Evolutionary conservation across 2,329 filamentous ascomycete species (phyloP).

Genomic region (Dothiorella sarmentorum): DNA sequence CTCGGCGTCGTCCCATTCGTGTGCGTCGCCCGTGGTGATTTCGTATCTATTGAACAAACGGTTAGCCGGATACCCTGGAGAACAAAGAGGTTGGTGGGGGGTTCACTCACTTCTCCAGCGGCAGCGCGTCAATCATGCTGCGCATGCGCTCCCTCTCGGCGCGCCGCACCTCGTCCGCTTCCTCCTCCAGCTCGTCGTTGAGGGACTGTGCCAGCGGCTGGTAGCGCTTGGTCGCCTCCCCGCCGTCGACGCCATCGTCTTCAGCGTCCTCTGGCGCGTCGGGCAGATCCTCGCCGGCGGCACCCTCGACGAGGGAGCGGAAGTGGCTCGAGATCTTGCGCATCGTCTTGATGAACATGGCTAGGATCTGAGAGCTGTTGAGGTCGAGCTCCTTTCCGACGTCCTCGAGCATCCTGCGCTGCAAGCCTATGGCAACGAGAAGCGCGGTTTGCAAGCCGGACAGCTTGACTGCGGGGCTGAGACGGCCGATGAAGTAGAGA

Average conservation of each 20-base stretch:
- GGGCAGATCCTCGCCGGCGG: constrained; percentile 50
- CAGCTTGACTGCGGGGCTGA: constrained; percentile 65
- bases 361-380: constrained; percentile 74
- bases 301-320: constrained; percentile 68
- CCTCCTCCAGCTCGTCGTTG: constrained; percentile 80
- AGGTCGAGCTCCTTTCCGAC: constrained; percentile 76
- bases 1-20: constrained; percentile 63
- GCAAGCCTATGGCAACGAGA: constrained; percentile 77
- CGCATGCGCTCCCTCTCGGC: constrained; percentile 76
- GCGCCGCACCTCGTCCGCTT: constrained; percentile 69
- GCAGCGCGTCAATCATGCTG: constrained; percentile 84
- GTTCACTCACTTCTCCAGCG: constrained; percentile 72
- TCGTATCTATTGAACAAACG: constrained; percentile 34
- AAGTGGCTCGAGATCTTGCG: constrained; percentile 83
- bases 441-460: constrained; percentile 83
- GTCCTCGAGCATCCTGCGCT: constrained; percentile 80
- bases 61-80: background rate
- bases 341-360: constrained; percentile 96
- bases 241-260: constrained; percentile 64
- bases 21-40: constrained; percentile 46
- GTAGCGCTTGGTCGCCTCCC: constrained; percentile 59
- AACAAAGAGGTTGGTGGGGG: background rate
- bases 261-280: constrained; percentile 46
- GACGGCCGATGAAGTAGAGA: constrained; percentile 78
- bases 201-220: constrained; percentile 68